Base-by-base conservation (phyloP, 1,284 basidiomycete species). In the Ceratobasidium sp. region DNA sequence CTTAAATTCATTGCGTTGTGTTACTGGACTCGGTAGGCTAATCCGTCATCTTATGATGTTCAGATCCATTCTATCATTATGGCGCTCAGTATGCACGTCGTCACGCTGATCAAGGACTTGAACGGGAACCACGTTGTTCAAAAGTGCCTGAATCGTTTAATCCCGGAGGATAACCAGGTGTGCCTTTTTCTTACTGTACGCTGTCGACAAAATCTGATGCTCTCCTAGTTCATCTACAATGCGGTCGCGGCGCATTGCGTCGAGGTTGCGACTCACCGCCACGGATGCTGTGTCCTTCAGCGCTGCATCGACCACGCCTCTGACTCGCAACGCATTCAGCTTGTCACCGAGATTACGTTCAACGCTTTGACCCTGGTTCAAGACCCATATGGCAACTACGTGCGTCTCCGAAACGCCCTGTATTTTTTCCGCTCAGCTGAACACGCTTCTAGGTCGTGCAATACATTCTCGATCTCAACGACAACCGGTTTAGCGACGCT, bases 91-190 rank as follows among this genome's bases (percentile, higher is more conserved):
- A 89, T 98, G 81, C 97, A 98, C 85, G 98, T 99, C 82, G 98
- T 99, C 50, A 97, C 97, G 79, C 90, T 99, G 80, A 99, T 99
- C 92, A 99, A 99, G 90, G 97, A 99, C 85, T 88, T 99, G 81
- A 99, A 99, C 85, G 98, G 98, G 76, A 99, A 99, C 85, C 98
- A 99, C 83, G 98, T 99, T 83, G 98, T 99, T 81, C 98, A 99
- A 86, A 99, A 99, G 87, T 99, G 98, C 85, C 87, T 99, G 81
- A 99, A 99, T 89, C 96, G 98, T 86, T 88, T 99, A 79, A 94
- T 94, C 44, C 95, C 98, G 0, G 97, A 99, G 83, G 98, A 99
- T 86, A 99, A 99, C 86, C 97, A 98, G 90, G 94, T 93, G 83
- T 35, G 83, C n/a, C n/a, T 81, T 59, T 54, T 66, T 46, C 50